Base-by-base conservation (phyloP, 805 yeast genomes). In the Scheffersomyces coipomensis region DNA sequence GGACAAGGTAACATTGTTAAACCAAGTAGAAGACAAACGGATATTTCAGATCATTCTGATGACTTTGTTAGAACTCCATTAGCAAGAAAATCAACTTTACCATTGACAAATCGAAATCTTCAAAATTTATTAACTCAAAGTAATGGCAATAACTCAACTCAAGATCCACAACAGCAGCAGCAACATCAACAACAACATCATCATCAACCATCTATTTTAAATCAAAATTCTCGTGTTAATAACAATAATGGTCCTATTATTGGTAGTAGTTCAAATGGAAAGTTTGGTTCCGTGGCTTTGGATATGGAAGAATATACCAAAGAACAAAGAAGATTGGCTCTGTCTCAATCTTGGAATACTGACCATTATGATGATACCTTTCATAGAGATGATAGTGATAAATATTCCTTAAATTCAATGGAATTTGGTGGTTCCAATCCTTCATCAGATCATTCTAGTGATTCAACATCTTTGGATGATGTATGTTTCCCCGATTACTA, bases 401-500 rank as follows among this genome's bases (percentile, higher is more conserved):
- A 34, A 19, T 42, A 31, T 18, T 49, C 58, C 8, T 30, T 54
- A 25, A 58, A 59, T 38, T 57, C 65, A 42, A 52, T 62, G 38
- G 73, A 66, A 43, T 71, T 70, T 48, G 75, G 76, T 11, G 71
- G 59, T 12, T 81, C 86, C n/a, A 80, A 81, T 49, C 88, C 88
- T 4, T 68, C 80, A 3, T 74, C 83, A 17, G 75, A 85, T 35
- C 70, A 85, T 43, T 66, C 78, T 29, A 73, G 82, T 26, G 79
- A 77, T 38, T 77, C 79, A 29, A 82, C 95, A 0, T 86, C 96
- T 1, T 64, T 91, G 42, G 90, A 85, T 56, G 99, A 91, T 62
- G 99, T 91, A 19, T 91, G 97, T 55, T 80, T 88, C 59, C 96
- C 96, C 0, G 71, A 89, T 27, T 89, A 83, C 46, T 78, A 76